Conservation (phyloP, 257 asterid genomes). For the Pogostemon cablin region DNA sequence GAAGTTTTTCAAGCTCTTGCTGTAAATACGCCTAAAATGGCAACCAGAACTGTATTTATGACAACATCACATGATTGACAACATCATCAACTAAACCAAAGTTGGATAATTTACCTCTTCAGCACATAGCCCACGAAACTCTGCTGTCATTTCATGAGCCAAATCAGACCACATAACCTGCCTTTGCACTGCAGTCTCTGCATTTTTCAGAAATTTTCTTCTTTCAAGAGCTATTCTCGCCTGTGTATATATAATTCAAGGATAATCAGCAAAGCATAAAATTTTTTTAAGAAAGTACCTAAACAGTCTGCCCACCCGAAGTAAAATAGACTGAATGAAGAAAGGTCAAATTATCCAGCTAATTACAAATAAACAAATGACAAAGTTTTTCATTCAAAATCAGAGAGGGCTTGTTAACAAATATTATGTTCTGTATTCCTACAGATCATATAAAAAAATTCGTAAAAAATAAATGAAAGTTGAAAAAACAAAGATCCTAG, state of each 20-base stretch:
- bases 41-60: slow-evolving; percentile 30
- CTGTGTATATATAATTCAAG: slow-evolving; percentile 45
- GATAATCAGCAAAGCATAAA: slow-evolving; percentile 12
- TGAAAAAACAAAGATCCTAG: slow-evolving; percentile 9
- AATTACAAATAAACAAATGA: slow-evolving; percentile 17
- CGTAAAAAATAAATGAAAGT: slow-evolving; percentile 7
- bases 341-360: background rate
- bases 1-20: slow-evolving; percentile 97
- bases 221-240: slow-evolving; percentile 99
- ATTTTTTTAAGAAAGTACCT: background rate
- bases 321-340: background rate
- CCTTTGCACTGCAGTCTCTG: slow-evolving; percentile 94
- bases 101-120: slow-evolving; percentile 71
- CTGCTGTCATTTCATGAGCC: slow-evolving; percentile 99
- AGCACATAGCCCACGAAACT: slow-evolving; percentile 95
- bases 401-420: background rate
- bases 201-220: slow-evolving; percentile 87
- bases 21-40: slow-evolving; percentile 84
- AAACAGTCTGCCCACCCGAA: slow-evolving; percentile 9
- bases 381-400: background rate
- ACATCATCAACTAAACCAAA: slow-evolving; percentile 10
- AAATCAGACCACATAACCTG: slow-evolving; percentile 96
- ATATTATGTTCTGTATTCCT: background rate
- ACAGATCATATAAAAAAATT: slow-evolving; percentile 8
- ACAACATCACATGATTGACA: slow-evolving; percentile 6